Evolutionary conservation across 768 basidiomycete species (phyloP), one percentile per base, ranked within the genome.

Genomic region (Atractiella rhizophila): DNA sequence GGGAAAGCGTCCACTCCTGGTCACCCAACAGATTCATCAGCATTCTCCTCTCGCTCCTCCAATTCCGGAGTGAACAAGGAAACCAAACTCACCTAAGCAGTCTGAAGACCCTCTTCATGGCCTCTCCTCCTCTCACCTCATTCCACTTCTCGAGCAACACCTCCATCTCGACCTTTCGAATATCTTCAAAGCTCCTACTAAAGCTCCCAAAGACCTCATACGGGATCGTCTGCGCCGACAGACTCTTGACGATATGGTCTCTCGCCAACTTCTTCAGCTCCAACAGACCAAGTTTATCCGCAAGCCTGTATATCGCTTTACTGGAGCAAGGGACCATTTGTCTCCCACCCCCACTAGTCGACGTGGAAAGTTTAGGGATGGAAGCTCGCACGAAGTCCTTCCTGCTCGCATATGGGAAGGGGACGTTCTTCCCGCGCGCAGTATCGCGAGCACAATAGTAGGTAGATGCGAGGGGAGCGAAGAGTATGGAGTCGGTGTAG

Each of bases 191-290:
- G 0, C 58, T 55, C 19, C 54, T 53, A 16, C 54, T 51, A 47
- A 64, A 63, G 2, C 56, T 51, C 5, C 56, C 56, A 41, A 64
- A 64, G 3, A 57, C 61, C 42, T 64, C 63, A 44, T 59, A 57
- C 2, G 61, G 57, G 21, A 60, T 55, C 42, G 60, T 63, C 30
- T 57, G 46, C 19, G 57, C 50, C 5, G 58, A 60, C 37, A 64
- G 42, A 11, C 51, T 50, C 4, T 45, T 44, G 18, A 57, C 54
- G 38, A 64, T 59, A 47, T 63, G 61, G 30, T 59, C 57, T 42
- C 57, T 60, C 16, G 62, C 60, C 31, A 60, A 44, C 25, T 56
- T 45, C 37, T 59, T 59, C 27, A 63, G 40, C 3, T 60, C 53
- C 3, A 40, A 51, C n/a, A 63, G 36, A 18, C 57, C 57, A 31